A percentile compares a stretch with the other conserved stretches of the same genome.
Conservation (phyloP, 495 filamentous ascomycete species). For the Cercophora samala region DNA sequence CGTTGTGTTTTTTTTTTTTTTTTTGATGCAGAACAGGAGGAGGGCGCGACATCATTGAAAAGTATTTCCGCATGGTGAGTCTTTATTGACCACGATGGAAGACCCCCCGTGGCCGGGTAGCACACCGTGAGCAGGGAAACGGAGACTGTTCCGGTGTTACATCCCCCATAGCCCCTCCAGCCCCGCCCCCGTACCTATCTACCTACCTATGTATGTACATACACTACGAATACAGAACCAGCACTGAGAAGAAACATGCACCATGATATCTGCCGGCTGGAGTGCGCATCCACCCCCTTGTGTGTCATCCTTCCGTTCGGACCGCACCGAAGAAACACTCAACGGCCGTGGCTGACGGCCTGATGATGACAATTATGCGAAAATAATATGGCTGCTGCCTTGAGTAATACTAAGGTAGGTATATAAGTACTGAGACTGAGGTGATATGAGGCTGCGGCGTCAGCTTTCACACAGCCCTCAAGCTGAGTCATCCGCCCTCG, state of each 20-base stretch:
- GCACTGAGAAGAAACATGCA: neutral
- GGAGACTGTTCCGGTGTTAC: neutral
- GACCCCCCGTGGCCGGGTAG: neutral
- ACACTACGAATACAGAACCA: too few species aligned
- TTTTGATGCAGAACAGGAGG: neutral
- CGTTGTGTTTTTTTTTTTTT: neutral
- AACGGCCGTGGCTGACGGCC: constrained; percentile 2
- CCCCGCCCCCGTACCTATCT: too few species aligned
- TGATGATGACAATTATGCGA: neutral
- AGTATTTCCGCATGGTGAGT: neutral
- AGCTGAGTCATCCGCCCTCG: constrained; percentile 20
- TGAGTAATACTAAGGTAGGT: too few species aligned
- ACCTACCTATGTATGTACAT: too few species aligned
- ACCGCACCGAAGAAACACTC: constrained; percentile 15
- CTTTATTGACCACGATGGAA: neutral
- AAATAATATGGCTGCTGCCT: constrained; percentile 6
- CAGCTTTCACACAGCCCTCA: constrained; percentile 11
- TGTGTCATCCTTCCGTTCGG: constrained; percentile 21
- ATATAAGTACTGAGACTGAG: too few species aligned
- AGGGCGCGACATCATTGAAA: neutral
- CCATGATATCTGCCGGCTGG: neutral
- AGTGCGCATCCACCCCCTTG: constrained; percentile 2
- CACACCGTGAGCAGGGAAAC: neutral
- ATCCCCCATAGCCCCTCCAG: neutral
- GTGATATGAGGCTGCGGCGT: constrained; percentile 8